phyloP scores from a whole-genome alignment of 768 basidiomycete species.

The Polyporus arcularius region DNA sequence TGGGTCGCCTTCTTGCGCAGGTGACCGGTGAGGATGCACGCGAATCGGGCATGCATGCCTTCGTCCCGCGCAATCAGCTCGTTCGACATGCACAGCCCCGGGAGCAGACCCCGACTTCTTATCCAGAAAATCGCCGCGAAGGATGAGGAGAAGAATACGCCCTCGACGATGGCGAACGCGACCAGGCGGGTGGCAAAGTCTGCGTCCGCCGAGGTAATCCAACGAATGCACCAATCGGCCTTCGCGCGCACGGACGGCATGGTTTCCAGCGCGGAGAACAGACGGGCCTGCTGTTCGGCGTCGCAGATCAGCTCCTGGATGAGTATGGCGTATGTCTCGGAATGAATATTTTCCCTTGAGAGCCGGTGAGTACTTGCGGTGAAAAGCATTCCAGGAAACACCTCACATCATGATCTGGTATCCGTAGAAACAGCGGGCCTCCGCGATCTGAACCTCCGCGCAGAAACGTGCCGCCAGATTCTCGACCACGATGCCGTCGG shows the following conservation, averaged over 20 bases:
- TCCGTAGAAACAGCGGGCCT: constrained; percentile 56
- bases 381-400: too few species aligned
- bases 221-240: constrained; percentile 53
- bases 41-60: constrained; percentile 57
- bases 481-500: constrained; percentile 56
- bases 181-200: constrained; percentile 51
- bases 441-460: constrained; percentile 49
- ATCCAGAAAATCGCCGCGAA: constrained; percentile 57
- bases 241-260: constrained; percentile 52
- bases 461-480: constrained; percentile 54
- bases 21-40: constrained; percentile 55
- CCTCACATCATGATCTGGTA: constrained; percentile 55
- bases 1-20: constrained; percentile 40
- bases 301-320: constrained; percentile 57
- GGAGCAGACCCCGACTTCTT: constrained; percentile 57
- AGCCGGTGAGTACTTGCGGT: too few species aligned
- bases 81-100: constrained; percentile 57
- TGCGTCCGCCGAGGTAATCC: constrained; percentile 47
- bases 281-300: constrained; percentile 39
- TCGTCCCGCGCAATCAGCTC: constrained; percentile 60
- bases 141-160: constrained; percentile 56
- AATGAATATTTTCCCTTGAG: constrained; percentile 48
- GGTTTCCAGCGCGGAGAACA: constrained; percentile 53
- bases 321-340: constrained; percentile 55
- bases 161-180: constrained; percentile 53